These are phyloP conservation scores for Alloteropsis angusta DNA, from an alignment of 202 grass and related monocot genomes.

Conservation along the genomic window DNA sequence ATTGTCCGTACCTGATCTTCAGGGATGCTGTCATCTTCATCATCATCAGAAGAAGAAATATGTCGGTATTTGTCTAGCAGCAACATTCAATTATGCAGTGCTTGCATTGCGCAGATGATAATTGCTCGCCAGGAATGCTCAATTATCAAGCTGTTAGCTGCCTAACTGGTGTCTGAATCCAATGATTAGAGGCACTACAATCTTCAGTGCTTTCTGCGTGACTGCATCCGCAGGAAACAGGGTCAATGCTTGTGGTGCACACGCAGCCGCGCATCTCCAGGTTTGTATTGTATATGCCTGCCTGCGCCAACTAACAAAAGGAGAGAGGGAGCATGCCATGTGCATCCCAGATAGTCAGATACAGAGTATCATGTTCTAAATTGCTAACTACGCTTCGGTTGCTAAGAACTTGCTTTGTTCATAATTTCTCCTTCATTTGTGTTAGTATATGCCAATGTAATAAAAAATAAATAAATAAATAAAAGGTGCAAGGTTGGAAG, in stretches of 20 bases:
- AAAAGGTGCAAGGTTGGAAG: conserved; percentile 11
- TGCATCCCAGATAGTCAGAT: conserved; percentile 9
- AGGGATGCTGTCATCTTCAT: conserved; percentile 24
- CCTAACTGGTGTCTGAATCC: background rate
- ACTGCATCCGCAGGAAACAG: conserved; percentile 8
- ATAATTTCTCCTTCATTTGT: background rate
- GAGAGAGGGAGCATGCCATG: conserved; percentile 31
- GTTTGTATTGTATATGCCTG: no score
- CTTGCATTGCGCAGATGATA: conserved; percentile 22
- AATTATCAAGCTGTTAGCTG: background rate
- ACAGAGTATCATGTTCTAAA: background rate
- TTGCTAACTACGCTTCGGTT: background rate
- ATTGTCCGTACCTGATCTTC: conserved; percentile 17
- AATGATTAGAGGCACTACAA: conserved; percentile 12
- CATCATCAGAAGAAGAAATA: background rate
- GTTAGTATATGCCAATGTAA: background rate
- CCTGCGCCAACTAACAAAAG: conserved; percentile 12
- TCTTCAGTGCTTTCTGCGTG: background rate
- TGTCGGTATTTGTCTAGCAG: conserved; percentile 15
- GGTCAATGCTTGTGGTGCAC: conserved; percentile 13
- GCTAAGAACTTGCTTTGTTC: background rate
- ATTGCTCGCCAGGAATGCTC: conserved; percentile 12
- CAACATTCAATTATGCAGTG: conserved; percentile 15
- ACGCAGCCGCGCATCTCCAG: background rate
- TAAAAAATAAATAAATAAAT: no score